phyloP scores from a whole-genome alignment of 23 red algal species.

The Gracilariopsis chorda region DNA sequence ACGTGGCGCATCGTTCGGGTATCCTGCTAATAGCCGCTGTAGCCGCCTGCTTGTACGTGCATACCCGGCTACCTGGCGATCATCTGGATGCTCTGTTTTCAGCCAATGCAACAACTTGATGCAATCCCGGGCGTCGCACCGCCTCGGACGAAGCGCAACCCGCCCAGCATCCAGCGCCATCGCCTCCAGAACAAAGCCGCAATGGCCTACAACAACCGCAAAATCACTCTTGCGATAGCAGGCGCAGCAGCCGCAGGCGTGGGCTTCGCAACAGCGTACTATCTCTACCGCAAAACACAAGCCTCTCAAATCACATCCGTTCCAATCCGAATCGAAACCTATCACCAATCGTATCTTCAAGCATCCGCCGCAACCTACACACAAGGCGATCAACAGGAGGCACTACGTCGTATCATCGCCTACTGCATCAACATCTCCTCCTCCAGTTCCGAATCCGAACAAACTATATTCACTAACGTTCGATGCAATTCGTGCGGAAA shows the following conservation, averaged over 20 bases:
- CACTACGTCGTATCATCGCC: background rate
- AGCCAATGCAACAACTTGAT: too few species aligned
- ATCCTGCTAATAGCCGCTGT: too few species aligned
- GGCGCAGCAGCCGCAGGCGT: background rate
- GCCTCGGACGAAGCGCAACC: too few species aligned
- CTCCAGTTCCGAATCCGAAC: background rate
- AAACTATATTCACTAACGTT: background rate
- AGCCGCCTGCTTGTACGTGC: too few species aligned
- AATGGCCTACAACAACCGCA: too few species aligned
- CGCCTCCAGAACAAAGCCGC: too few species aligned
- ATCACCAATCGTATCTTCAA: background rate
- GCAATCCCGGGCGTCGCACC: too few species aligned
- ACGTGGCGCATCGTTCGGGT: too few species aligned
- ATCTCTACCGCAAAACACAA: background rate
- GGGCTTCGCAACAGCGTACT: constrained; percentile 2
- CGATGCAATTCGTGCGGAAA: constrained; percentile 33
- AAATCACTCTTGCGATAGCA: background rate
- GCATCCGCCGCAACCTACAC: background rate
- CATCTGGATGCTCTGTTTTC: too few species aligned
- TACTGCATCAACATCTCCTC: background rate
- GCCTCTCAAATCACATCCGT: background rate
- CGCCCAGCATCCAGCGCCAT: too few species aligned
- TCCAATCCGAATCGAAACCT: constrained; percentile 4
- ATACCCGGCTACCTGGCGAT: too few species aligned
- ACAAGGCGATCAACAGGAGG: background rate